phyloP scores from a whole-genome alignment of 2,329 filamentous ascomycete genomes.

The Ophiobolus disseminans region DNA sequence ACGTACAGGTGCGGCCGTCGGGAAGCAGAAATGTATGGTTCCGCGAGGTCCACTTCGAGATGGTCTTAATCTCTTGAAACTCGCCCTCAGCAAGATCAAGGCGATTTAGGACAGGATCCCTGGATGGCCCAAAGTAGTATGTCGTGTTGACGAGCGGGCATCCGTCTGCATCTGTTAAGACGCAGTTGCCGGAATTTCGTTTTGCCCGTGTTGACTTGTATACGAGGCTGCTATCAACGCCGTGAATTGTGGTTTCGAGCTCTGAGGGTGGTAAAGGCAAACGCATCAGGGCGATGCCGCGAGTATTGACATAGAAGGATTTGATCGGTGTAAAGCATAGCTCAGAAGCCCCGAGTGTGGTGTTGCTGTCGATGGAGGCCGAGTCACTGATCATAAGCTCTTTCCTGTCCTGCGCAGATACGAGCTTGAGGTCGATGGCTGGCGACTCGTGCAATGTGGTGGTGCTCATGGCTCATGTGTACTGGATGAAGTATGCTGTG shows the following conservation, averaged over 20 bases:
- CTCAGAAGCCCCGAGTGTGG: constrained; percentile 14
- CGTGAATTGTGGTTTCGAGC: constrained; percentile 42
- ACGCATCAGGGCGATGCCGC: constrained; percentile 55
- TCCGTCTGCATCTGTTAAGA: constrained; percentile 52
- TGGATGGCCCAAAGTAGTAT: constrained; percentile 65
- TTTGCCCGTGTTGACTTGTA: constrained; percentile 62
- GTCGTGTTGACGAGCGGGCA: constrained; percentile 58
- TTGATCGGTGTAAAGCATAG: constrained; percentile 53
- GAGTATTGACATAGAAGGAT: constrained; percentile 59
- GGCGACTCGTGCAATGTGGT: constrained; percentile 6
- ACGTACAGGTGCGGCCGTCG: constrained; percentile 59
- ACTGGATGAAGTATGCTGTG: background rate
- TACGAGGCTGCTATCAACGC: constrained; percentile 49
- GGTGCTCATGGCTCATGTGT: background rate
- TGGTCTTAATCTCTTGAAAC: constrained; percentile 38
- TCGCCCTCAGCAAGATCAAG: constrained; percentile 34
- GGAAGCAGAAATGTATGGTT: constrained; percentile 56
- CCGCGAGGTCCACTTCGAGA: constrained; percentile 56
- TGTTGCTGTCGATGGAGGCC: constrained; percentile 22
- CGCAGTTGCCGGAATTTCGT: constrained; percentile 58
- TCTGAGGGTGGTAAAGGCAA: constrained; percentile 51
- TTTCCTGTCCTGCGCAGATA: constrained; percentile 26
- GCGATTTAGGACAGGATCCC: constrained; percentile 58
- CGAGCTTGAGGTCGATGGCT: constrained; percentile 13
- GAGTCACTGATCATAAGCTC: constrained; percentile 23